Base-by-base conservation (phyloP, 169 alveolate genomes). In the Miamiensis avidus region DNA sequence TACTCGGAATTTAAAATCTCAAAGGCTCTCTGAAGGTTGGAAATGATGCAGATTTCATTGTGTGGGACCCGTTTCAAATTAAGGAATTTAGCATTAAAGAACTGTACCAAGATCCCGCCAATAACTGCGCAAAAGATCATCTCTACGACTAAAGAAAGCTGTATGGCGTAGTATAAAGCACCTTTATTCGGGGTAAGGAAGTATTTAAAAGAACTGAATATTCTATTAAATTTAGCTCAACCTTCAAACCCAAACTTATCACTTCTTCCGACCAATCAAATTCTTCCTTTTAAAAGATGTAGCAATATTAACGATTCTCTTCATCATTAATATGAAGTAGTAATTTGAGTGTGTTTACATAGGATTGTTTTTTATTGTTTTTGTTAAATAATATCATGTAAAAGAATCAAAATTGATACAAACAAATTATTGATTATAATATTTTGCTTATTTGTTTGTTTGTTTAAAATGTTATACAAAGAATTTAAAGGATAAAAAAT, bases 21-120 rank as follows among this genome's bases (percentile, higher is more conserved):
- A 77, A 77, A n/a, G 82, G 82, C 16, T 77, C 28, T n/a, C 31
- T 77, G 26, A 31, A 77, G 29, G 82, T 32, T 28, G 82, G 82
- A 0, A 33, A 33, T 33, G 82, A 77, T 77, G 82, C 82, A 0
- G 82, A 77, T 77, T 77, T 77, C 33, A 69, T 77, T 25, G 72
- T 77, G 31, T 77, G 82, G 82, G 82, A 77, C 33, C 82, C 82
- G 0, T 77, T 77, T 77, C 4, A 20, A 11, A 49, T 49, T 11
- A 49, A 49, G 20, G 26, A 49, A 11, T 49, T 49, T 49, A 20
- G 20, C 20, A 11, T 49, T 11, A 49, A 49, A 49, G 69, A 49
- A 49, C 20, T 11, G 26, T 4, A 49, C 4, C 20, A 49, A 20
- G 69, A 49, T 49, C 20, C 26, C 26, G 69, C 4, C 4, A 49